phyloP scores from a whole-genome alignment of 148 eudicot genomes.

The Vaccinium myrtillus region DNA sequence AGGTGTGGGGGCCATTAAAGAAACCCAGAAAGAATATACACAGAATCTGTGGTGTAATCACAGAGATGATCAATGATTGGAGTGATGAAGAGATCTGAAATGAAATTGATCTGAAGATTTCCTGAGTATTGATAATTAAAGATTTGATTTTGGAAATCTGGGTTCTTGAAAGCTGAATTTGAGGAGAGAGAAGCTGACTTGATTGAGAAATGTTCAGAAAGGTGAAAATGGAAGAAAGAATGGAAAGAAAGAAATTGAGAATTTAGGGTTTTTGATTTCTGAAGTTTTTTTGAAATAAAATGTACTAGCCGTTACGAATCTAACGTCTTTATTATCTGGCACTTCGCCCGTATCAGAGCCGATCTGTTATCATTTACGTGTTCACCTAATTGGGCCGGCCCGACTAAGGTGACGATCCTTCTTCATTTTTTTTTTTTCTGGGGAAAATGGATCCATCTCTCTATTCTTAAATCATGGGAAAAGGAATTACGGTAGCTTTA shows the following conservation, averaged over 20 bases:
- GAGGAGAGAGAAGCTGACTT: conserved; percentile 4
- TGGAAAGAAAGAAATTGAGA: background rate
- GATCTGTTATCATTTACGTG: background rate
- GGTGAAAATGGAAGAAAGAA: background rate
- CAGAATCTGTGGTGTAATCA: background rate
- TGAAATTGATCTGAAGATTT: background rate
- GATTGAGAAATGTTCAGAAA: background rate
- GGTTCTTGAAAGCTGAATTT: background rate
- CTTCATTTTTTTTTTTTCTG: background rate
- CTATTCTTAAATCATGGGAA: no score
- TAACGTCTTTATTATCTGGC: conserved; percentile 9
- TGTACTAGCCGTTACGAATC: conserved; percentile 21
- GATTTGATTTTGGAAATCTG: background rate
- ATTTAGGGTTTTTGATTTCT: background rate
- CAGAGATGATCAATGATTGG: background rate
- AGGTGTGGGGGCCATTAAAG: conserved; percentile 22
- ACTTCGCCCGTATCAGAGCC: background rate
- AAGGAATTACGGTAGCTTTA: no score
- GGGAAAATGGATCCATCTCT: background rate
- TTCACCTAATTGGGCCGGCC: background rate
- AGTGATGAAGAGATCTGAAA: background rate
- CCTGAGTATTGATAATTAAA: background rate
- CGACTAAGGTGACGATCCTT: background rate
- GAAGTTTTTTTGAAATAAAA: conserved; percentile 10
- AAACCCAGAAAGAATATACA: background rate